Base-by-base conservation (phyloP, 441 rosid genomes). In the Erodium chrysanthum region DNA sequence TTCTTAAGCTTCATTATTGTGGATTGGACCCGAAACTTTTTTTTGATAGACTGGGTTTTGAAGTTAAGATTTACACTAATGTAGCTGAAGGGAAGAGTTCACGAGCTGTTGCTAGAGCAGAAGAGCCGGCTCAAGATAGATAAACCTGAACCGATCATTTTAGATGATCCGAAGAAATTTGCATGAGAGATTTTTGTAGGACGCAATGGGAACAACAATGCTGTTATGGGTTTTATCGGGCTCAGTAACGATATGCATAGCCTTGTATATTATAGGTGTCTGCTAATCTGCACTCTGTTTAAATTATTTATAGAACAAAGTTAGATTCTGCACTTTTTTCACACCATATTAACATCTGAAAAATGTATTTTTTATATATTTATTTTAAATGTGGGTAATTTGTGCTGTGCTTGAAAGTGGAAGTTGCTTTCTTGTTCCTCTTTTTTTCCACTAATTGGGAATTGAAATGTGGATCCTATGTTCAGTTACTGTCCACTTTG, bases 21-120 rank as follows among this genome's bases (percentile, higher is more conserved):
- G 29, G 29, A 25, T 25, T 65, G n/a, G 27, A 31, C 8, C 59
- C 48, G 27, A 37, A 37, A 23, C 21, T 11, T 8, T 7, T 8
- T 7, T 25, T 6, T 21, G 44, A 46, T 61, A 44, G 44, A 63
- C 50, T 66, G 56, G 3, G 61, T 2, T 73, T 40, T 22, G 29
- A 68, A 77, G 66, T 44, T 50, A 64, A 54, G 62, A 31, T 71
- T 17, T 77, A 50, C 58, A 50, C 33, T 64, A 29, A 4, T 77
- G 84, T 89, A 92, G 98, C 81, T 92, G 54, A 89, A 83, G 76
- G 76, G 62, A 62, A 77, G 70, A 70, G 96, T 89, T 73, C 86
- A 84, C 42, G 78, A 78, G 63, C 66, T 86, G 70, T 77, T 89
- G 73, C 75, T 64, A 66, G 75, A 74, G 67, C 96, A 89, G 76